phyloP scores from a whole-genome alignment of 2,329 filamentous ascomycete species.

The Hyphodiscus sp. region DNA sequence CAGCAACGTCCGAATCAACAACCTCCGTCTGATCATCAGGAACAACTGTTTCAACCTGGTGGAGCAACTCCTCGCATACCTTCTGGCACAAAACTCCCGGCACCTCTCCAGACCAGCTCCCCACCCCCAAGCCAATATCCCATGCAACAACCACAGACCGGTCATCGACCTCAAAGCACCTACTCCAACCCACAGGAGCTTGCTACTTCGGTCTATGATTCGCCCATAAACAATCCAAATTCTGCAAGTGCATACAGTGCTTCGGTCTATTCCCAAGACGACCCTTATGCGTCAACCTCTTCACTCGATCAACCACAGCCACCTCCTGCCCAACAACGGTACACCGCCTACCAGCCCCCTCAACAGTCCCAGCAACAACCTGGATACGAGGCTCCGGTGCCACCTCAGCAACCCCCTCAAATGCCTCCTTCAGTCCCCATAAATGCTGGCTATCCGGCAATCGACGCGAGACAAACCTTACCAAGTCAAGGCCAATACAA shows the following conservation, averaged over 20 bases:
- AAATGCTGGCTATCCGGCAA: conserved; percentile 21
- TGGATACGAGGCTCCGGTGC: conserved; percentile 25
- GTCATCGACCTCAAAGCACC: conserved; percentile 57
- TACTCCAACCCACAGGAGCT: conserved; percentile 71
- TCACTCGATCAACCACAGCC: conserved; percentile 16
- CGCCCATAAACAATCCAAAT: conserved; percentile 50
- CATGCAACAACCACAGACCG: conserved; percentile 37
- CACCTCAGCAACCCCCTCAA: conserved; percentile 25
- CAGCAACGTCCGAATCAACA: conserved; percentile 26
- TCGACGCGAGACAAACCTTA: conserved; percentile 43
- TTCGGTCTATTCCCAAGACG: conserved; percentile 26
- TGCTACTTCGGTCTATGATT: conserved; percentile 71
- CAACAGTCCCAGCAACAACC: conserved; percentile 19
- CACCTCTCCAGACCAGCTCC: conserved; percentile 45
- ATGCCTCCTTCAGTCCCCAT: conserved; percentile 20
- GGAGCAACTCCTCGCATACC: conserved; percentile 44
- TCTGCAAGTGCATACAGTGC: conserved; percentile 20
- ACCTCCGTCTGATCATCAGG: conserved; percentile 30
- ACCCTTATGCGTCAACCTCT: conserved; percentile 22
- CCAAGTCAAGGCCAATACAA: conserved; percentile 53
- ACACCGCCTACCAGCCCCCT: conserved; percentile 25
- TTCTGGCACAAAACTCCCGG: conserved; percentile 38
- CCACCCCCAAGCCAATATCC: conserved; percentile 44
- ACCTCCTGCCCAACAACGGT: conserved; percentile 24
- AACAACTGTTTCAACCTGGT: conserved; percentile 46